A percentile compares a stretch with the other conserved stretches of the same genome.
phyloP scores from a whole-genome alignment of 495 filamentous ascomycete species.

The Hyphodiscus hymeniophilus region DNA sequence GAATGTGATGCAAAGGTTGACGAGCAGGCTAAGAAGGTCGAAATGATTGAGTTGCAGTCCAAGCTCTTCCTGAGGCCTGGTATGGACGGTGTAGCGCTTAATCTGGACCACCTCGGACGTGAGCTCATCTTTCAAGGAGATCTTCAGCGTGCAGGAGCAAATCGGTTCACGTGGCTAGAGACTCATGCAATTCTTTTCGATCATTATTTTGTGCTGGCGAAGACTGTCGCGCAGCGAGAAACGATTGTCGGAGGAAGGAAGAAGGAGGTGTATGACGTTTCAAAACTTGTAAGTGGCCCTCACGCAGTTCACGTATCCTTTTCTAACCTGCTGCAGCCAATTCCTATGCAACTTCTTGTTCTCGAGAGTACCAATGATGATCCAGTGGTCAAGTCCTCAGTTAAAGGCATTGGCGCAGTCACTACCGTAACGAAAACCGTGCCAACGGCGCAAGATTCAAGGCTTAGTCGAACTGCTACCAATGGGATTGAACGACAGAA shows the following conservation, averaged over 20 bases:
- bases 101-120: slow-evolving; percentile 84
- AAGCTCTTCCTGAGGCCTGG: slow-evolving; percentile 78
- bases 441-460: slow-evolving; percentile 33
- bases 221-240: slow-evolving; percentile 62
- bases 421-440: slow-evolving; percentile 47
- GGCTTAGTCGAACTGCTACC: slow-evolving; percentile 17
- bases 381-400: slow-evolving; percentile 70
- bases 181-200: slow-evolving; percentile 91
- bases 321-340: slow-evolving; percentile 46
- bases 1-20: slow-evolving; percentile 94
- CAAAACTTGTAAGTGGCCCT: slow-evolving; percentile 61
- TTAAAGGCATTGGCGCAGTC: slow-evolving; percentile 66
- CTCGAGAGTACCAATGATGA: slow-evolving; percentile 89
- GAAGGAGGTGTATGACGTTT: slow-evolving; percentile 89
- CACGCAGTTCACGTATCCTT: background rate
- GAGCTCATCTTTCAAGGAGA: slow-evolving; percentile 86
- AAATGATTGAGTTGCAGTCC: slow-evolving; percentile 70
- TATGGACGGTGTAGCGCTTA: slow-evolving; percentile 83
- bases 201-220: slow-evolving; percentile 91
- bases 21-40: slow-evolving; percentile 88
- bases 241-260: slow-evolving; percentile 48
- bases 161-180: slow-evolving; percentile 83
- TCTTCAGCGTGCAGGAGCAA: slow-evolving; percentile 78
- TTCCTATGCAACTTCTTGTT: slow-evolving; percentile 93
- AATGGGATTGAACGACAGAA: slow-evolving; percentile 42